Percentiles rank a stretch among this genome's conserved stretches.
These are phyloP conservation scores for Orbilia ellipsospora DNA, from an alignment of 2,329 filamentous ascomycete genomes.

Conservation along the genomic window DNA sequence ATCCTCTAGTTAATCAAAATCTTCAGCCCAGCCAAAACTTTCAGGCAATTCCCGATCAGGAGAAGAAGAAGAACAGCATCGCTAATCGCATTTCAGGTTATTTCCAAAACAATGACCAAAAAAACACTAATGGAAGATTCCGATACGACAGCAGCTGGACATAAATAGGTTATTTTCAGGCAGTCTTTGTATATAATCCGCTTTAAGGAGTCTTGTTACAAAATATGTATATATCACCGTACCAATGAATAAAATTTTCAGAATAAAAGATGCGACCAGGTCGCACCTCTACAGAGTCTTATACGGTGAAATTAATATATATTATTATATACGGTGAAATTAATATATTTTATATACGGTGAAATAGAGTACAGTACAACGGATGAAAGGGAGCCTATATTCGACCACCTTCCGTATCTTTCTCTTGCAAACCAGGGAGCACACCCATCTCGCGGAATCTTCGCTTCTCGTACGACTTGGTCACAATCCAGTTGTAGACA, in stretches of 20 bases:
- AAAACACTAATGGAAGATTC: conserved; percentile 6
- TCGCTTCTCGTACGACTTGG: conserved; percentile 32
- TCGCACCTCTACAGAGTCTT: no score
- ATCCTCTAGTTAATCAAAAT: conserved; percentile 16
- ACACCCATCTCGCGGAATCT: conserved; percentile 46
- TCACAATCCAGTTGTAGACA: conserved; percentile 42
- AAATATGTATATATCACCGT: no score
- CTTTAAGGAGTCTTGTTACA: no score
- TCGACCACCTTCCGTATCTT: background rate
- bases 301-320: no score
- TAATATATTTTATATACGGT: no score
- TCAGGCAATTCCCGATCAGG: background rate
- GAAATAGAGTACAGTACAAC: no score
- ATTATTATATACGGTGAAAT: no score
- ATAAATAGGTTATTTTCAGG: background rate
- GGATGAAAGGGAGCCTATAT: background rate
- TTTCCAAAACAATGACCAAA: conserved; percentile 19
- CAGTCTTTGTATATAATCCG: no score
- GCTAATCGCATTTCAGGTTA: conserved; percentile 35
- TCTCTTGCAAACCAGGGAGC: conserved; percentile 24
- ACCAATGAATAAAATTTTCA: no score
- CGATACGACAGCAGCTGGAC: conserved; percentile 22
- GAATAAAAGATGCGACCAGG: no score
- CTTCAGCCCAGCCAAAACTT: conserved; percentile 10
- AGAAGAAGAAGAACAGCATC: conserved; percentile 12